These are phyloP conservation scores for Pichia kluyveri DNA, from an alignment of 805 yeast genomes.

Conservation along the genomic window DNA sequence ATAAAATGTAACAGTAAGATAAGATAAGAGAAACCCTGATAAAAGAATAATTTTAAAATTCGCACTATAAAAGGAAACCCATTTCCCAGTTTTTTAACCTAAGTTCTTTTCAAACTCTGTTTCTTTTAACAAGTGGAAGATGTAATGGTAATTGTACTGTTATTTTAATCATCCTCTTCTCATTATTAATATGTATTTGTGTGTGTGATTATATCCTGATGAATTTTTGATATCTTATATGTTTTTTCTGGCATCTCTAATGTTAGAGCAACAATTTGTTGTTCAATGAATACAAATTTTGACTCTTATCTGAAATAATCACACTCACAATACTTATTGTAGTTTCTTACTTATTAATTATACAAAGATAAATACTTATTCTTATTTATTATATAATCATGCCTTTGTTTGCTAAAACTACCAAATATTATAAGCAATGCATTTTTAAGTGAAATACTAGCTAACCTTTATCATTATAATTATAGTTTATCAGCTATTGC, in stretches of 20 bases:
- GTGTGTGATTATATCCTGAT: conserved; percentile 3
- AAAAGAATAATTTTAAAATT: too few species aligned
- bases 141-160: conserved; percentile 1
- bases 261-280: conserved; percentile 54
- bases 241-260: conserved; percentile 91
- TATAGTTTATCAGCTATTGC: too few species aligned
- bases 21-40: too few species aligned
- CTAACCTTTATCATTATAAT: too few species aligned
- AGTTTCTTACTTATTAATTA: not conserved
- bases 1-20: too few species aligned
- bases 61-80: conserved; percentile 1
- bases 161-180: too few species aligned
- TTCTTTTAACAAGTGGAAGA: not conserved
- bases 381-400: too few species aligned
- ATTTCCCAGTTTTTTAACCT: too few species aligned
- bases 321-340: not conserved
- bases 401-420: too few species aligned
- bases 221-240: conserved; percentile 9
- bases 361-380: not conserved
- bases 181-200: not conserved
- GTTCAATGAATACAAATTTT: conserved; percentile 74
- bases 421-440: too few species aligned
- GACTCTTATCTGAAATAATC: conserved; percentile 51
- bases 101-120: too few species aligned
- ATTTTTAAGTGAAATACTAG: too few species aligned